These are phyloP conservation scores for Farysia itapuensis DNA, from an alignment of 1,284 basidiomycete species.

Conservation along the genomic window DNA sequence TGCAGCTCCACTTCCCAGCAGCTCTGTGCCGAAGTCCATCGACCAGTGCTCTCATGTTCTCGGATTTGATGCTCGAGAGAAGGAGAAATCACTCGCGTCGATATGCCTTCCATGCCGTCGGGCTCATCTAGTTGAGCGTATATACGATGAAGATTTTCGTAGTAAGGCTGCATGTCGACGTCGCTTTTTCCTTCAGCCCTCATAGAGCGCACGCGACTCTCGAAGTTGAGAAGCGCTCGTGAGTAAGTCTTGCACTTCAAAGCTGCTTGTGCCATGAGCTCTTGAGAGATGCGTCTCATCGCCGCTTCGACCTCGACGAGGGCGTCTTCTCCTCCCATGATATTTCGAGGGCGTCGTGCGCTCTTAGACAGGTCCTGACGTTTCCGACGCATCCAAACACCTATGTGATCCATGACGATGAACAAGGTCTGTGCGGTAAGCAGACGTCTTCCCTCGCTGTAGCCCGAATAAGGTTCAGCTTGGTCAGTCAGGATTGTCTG, in stretches of 20 bases:
- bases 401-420: conserved; percentile 90
- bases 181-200: conserved; percentile 41
- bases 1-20: conserved; percentile 99
- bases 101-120: conserved; percentile 98
- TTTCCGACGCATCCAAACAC: conserved; percentile 74
- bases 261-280: conserved; percentile 88
- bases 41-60: conserved; percentile 94
- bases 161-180: conserved; percentile 68
- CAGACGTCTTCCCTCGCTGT: conserved; percentile 46
- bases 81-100: conserved; percentile 82
- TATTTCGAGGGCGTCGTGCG: conserved; percentile 19
- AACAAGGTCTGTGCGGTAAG: conserved; percentile 78
- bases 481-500: conserved; percentile 83
- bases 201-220: conserved; percentile 64
- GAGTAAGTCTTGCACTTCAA: conserved; percentile 92
- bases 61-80: conserved; percentile 95
- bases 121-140: conserved; percentile 96
- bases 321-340: conserved; percentile 38
- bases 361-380: conserved; percentile 53
- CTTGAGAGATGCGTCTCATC: conserved; percentile 79
- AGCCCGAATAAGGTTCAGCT: conserved; percentile 62
- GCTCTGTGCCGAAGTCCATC: conserved; percentile 97
- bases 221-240: conserved; percentile 90
- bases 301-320: conserved; percentile 70
- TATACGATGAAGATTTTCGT: conserved; percentile 90